Evolutionary conservation across 2,329 filamentous ascomycete species (phyloP), one percentile per base, ranked within the genome.

Genomic region (Erysiphe pulchra): DNA sequence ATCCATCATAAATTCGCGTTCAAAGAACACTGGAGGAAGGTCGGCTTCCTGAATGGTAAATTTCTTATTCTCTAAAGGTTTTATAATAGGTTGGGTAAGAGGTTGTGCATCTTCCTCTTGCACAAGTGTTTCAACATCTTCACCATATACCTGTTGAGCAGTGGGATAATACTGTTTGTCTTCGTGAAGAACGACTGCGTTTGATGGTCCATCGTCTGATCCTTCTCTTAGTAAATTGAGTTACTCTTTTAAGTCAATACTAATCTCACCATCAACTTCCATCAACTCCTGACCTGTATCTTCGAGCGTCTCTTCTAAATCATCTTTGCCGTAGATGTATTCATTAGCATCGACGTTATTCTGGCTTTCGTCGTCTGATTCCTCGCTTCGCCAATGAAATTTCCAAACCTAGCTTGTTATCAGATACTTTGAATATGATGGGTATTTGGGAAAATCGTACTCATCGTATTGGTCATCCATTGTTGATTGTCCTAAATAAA

Each of bases 81-180:
- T 85, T 58, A 98, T 82, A 49, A 98, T 95, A 31, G 90, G 90
- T 56, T 94, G 76, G 30, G 82, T 76, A 50, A 98, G 70, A 42
- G 86, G 81, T 61, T 98, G 90, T 48, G 86, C 81, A 66, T 98
- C 90, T 64, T 95, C 90, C 62, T 98, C 90, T 58, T 95, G 82
- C 34, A 98, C 87, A 61, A 93, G 65, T 1, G 87, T 90, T 64
- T 98, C 90, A 55, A 98, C 90, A 63, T 90, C 86, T 54, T 77
- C 71, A 45, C 90, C 90, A 60, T 95, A 98, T 38, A 93, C 77
- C 61, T 98, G 90, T 58, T 87, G 78, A 47, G 90, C 90, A n/a
- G 86, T 93, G 30, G 90, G 90, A 59, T 98, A 98, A 63, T 98
- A 98, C 60, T 95, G 90, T 62, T 98, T 98, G 65, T 98, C 90